Evolutionary conservation across 1,284 basidiomycete genomes (phyloP), one percentile per base, ranked within the genome.

Genomic region (Leccinum subspadiceum): DNA sequence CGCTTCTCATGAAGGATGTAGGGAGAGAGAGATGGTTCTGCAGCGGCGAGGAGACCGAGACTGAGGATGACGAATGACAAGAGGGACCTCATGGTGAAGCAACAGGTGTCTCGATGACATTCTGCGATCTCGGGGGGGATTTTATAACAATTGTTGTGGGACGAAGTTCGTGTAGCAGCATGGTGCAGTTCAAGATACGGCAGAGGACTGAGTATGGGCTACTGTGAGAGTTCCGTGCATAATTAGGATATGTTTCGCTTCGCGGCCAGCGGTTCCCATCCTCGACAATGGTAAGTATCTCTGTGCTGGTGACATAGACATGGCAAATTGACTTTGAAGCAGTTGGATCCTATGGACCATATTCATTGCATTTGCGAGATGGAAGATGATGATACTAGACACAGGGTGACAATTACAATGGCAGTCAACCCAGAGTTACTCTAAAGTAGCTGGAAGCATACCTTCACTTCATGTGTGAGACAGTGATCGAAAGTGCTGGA

Each of bases 1-100:
- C 75, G 77, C 29, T 69, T 72, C 60, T 78, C 77, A 17, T 78
- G 74, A 37, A 71, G 60, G 22, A 29, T 20, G 13, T 62, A 62
- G 33, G 62, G 29, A 8, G 67, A 66, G 52, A 60, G 33, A 1
- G 22, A 13, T 2, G 70, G 68, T 20, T 20, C 59, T 0, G 68
- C 62, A 13, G 50, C 22, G 20, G 56, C 33, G 12, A 62, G 31
- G n/a, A 72, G 57, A 24, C 65, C 60, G 20, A 72, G 58, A 53
- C 56, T 33, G 17, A 71, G 58, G 9, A 62, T 4, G 46, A 71
- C 51, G 33, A 63, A 62, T 1, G 64, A 46, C 22, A 65, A 33
- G 41, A 70, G 60, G 59, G 58, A 57, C 50, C 7, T 62, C 69
- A 66, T 68, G 39, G 39, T 12, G 53, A n/a, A 41, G 15, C 22